phyloP scores from a whole-genome alignment of 257 asterid species.

The Petunia secreta region DNA sequence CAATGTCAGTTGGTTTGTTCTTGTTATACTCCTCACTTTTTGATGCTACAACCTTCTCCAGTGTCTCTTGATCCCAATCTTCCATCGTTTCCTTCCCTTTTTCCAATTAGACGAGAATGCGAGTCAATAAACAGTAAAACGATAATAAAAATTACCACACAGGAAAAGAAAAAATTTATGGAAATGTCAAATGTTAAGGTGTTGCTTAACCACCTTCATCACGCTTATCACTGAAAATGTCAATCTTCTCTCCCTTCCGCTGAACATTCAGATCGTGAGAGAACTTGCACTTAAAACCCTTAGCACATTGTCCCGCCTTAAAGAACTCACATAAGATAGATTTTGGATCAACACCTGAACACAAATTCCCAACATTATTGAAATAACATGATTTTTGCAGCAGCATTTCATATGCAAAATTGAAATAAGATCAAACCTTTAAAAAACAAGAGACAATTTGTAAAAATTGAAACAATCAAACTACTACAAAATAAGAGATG shows the following conservation, averaged over 20 bases:
- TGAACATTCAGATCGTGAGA: slow-evolving; percentile 94
- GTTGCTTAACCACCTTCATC: slow-evolving; percentile 51
- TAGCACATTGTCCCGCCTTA: slow-evolving; percentile 85
- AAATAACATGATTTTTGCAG: not conserved
- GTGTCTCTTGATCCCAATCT: slow-evolving; percentile 89
- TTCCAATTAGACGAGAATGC: slow-evolving; percentile 26
- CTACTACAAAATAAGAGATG: not conserved
- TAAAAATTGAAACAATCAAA: not conserved
- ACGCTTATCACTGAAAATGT: slow-evolving; percentile 78
- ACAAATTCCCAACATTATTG: slow-evolving; percentile 18
- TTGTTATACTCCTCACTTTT: slow-evolving; percentile 91
- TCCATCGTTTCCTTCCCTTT: slow-evolving; percentile 70
- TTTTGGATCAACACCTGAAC: slow-evolving; percentile 92
- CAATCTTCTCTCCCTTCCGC: slow-evolving; percentile 96
- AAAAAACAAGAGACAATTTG: slow-evolving; percentile 3
- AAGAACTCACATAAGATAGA: slow-evolving; percentile 82
- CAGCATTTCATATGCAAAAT: not conserved
- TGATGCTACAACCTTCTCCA: slow-evolving; percentile 86
- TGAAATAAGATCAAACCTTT: slow-evolving; percentile 18
- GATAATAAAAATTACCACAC: not conserved
- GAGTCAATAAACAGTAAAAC: slow-evolving; percentile 24
- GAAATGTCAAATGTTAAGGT: slow-evolving; percentile 13
- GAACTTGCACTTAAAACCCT: slow-evolving; percentile 96
- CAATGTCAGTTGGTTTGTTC: slow-evolving; percentile 96
- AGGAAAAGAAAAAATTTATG: not conserved